Percentiles rank a stretch among this genome's conserved stretches.
Evolutionary conservation across 1,284 basidiomycete genomes (phyloP).

Genomic region (Ganoderma meredithae): DNA sequence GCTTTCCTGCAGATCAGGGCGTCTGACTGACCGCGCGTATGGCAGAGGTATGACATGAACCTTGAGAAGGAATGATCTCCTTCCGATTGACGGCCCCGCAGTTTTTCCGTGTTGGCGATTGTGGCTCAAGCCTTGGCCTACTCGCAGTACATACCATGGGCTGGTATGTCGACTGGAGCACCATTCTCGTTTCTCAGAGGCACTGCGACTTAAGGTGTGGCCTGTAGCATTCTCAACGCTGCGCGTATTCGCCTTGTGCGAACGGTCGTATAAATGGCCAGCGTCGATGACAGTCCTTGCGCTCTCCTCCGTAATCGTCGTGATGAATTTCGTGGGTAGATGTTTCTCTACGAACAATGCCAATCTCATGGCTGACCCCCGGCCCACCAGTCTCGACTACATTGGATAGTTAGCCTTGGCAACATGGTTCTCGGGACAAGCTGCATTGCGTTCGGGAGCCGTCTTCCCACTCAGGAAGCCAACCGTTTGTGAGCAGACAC

Average conservation of each 20-base stretch:
- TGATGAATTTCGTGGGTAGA: constrained; percentile 4
- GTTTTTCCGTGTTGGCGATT: background rate
- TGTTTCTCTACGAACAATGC: background rate
- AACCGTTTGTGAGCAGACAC: background rate
- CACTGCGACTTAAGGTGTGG: no score
- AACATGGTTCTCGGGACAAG: background rate
- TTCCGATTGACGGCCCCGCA: background rate
- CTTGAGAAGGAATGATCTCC: background rate
- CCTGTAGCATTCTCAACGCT: background rate
- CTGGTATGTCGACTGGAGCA: background rate
- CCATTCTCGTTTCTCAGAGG: no score
- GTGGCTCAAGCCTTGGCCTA: constrained; percentile 3
- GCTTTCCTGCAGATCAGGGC: background rate
- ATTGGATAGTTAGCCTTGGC: background rate
- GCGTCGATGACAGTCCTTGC: background rate
- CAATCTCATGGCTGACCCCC: background rate
- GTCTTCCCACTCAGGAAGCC: background rate
- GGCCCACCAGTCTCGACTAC: background rate
- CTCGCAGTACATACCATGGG: constrained; percentile 4
- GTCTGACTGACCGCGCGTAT: background rate
- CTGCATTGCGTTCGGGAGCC: background rate
- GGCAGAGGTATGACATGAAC: constrained; percentile 1
- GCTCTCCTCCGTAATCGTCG: constrained; percentile 4
- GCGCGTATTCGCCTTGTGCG: constrained; percentile 5
- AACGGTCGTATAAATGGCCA: background rate